Conservation (phyloP, 1,284 basidiomycete genomes). For the Singerocomus rubriflavus region DNA sequence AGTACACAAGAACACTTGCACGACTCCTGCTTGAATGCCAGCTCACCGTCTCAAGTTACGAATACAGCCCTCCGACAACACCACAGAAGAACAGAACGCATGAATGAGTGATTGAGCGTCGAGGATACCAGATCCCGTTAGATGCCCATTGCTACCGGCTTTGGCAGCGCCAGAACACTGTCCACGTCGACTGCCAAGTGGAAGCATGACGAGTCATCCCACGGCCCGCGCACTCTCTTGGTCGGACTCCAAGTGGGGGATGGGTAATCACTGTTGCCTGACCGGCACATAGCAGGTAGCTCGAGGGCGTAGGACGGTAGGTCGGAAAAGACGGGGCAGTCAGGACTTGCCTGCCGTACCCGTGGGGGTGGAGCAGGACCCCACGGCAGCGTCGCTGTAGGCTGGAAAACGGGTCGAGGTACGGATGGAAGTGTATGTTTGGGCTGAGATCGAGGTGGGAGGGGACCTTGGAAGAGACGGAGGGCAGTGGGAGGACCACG, state of each 20-base stretch:
- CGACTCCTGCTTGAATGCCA: neutral
- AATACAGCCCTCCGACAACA: no score
- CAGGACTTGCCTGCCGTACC: slow-evolving; percentile 3
- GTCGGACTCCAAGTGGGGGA: slow-evolving; percentile 18
- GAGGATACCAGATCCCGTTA: slow-evolving; percentile 13
- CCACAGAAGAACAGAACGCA: no score
- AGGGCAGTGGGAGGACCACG: slow-evolving; percentile 59
- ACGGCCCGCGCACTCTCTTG: slow-evolving; percentile 52
- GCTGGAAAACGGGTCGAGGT: slow-evolving; percentile 50
- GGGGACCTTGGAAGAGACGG: slow-evolving; percentile 51
- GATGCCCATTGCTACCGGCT: slow-evolving; percentile 40
- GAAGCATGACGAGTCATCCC: slow-evolving; percentile 54
- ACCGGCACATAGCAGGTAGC: slow-evolving; percentile 18
- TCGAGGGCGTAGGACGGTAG: slow-evolving; percentile 17
- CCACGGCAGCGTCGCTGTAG: slow-evolving; percentile 31
- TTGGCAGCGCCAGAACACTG: slow-evolving; percentile 43
- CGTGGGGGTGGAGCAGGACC: slow-evolving; percentile 27
- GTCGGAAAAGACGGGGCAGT: slow-evolving; percentile 11
- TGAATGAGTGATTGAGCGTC: no score
- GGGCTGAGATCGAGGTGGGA: slow-evolving; percentile 50
- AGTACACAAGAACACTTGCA: neutral
- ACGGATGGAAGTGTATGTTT: slow-evolving; percentile 57
- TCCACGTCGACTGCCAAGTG: slow-evolving; percentile 44
- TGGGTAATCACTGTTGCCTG: slow-evolving; percentile 10
- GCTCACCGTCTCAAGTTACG: no score